A percentile compares a stretch with the other conserved stretches of the same genome.
Evolutionary conservation across 2,329 filamentous ascomycete species (phyloP).

Genomic region (Elsinoe necatrix): DNA sequence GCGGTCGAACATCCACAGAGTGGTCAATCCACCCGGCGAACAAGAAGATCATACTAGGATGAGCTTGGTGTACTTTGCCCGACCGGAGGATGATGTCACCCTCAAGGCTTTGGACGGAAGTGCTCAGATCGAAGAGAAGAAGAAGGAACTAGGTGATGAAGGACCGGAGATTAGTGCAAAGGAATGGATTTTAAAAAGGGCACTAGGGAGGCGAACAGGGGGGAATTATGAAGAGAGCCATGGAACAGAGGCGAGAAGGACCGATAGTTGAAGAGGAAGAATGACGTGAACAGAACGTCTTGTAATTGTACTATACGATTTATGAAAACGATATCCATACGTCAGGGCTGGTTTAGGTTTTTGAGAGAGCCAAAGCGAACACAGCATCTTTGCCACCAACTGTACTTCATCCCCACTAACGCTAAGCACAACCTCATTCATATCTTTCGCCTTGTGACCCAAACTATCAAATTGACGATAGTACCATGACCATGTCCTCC

Average conservation of each 20-base stretch:
- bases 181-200: constrained; percentile 36
- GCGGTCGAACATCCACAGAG: constrained; percentile 26
- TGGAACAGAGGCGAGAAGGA: constrained; percentile 12
- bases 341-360: too few species aligned
- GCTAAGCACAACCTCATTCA: neutral
- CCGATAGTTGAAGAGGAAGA: neutral
- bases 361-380: neutral
- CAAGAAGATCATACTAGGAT: constrained; percentile 20
- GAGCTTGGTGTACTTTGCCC: constrained; percentile 19
- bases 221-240: constrained; percentile 13
- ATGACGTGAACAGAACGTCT: neutral
- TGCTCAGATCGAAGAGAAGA: constrained; percentile 23
- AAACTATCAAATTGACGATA: neutral
- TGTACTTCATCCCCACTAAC: too few species aligned
- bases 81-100: constrained; percentile 19
- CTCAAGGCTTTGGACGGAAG: constrained; percentile 28
- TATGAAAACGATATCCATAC: too few species aligned
- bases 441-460: neutral
- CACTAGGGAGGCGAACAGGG: constrained; percentile 27
- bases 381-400: neutral
- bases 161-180: constrained; percentile 26
- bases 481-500: neutral
- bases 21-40: constrained; percentile 18
- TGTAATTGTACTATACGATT: constrained; percentile 1
- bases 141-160: constrained; percentile 21